phyloP scores from a whole-genome alignment of 805 yeast genomes.

The Lachancea fermentati region DNA sequence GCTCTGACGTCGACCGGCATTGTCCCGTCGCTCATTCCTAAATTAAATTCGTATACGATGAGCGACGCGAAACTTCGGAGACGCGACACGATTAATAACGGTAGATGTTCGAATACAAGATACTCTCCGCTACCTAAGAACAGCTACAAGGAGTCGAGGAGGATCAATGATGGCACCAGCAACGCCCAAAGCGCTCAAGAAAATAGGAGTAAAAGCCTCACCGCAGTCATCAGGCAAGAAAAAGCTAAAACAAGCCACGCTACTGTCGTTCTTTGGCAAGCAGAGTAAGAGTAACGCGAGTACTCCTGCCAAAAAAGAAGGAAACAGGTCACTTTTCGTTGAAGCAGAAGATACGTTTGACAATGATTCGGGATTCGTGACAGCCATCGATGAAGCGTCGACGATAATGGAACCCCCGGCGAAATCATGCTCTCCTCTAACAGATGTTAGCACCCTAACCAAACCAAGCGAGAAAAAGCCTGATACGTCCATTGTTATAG shows the following conservation, averaged over 20 bases:
- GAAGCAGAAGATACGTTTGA: slow-evolving; percentile 19
- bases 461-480: not conserved
- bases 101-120: no score
- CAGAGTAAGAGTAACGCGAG: slow-evolving; percentile 11
- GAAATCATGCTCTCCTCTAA: not conserved
- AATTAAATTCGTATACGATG: not conserved
- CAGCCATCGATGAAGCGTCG: slow-evolving; percentile 13
- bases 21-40: no score
- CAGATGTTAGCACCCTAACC: not conserved
- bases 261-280: slow-evolving; percentile 33
- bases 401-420: not conserved
- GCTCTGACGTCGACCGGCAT: no score
- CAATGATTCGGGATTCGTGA: slow-evolving; percentile 14
- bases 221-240: slow-evolving; percentile 25
- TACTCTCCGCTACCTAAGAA: no score
- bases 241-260: slow-evolving; percentile 34
- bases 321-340: slow-evolving; percentile 13
- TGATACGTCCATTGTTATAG: not conserved
- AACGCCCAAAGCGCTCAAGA: slow-evolving; percentile 23
- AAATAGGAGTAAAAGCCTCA: slow-evolving; percentile 5
- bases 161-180: slow-evolving; percentile 17
- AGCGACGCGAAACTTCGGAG: not conserved
- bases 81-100: not conserved
- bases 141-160: no score
- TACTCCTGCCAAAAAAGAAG: slow-evolving; percentile 7